Base-by-base conservation (phyloP, 1,139 yeast species). In the Debaryomycetaceae sp. region DNA sequence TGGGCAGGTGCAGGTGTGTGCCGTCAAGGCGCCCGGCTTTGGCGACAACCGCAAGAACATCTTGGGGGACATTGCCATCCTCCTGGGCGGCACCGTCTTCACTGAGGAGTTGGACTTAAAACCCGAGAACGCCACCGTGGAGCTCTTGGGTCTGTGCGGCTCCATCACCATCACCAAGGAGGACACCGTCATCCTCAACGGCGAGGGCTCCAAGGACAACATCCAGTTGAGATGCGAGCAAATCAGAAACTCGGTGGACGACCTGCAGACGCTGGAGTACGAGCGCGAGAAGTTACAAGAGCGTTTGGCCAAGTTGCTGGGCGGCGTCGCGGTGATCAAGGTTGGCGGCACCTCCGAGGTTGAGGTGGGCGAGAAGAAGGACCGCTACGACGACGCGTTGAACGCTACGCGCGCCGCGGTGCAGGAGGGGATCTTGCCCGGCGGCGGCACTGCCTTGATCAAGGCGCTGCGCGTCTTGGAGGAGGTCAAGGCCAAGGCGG, bases 391-490 rank as follows among this genome's bases (percentile, higher is more conserved):
- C 52, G 99, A 91, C 70, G 98, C 99, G 30, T 77, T 91, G 57
- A 91, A 93, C 61, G 98, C 99, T 38, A 93, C 98, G 37, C 88
- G 98, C 71, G 98, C 99, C 47, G 99, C 99, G 43, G 98, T 91
- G 43, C 95, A 91, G 68, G 98, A 91, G 66, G 99, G 99, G 71
- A 91, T 93, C 56, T 76, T 91, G 49, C 98, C 98, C 59, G 99
- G 99, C 71, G 99, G 98, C 63, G 99, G 99, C 71, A 91, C 97
- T 48, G 98, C 98, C 44, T 77, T 91, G 59, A 78, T 89, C 53
- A 91, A 91, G 78, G 98, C 98, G 28, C 79, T 95, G 35, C 77
- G 81, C 57, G 64, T 83, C 45, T 75, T 91, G 55, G 93, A 81
- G 48, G 75, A 66, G 26, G 81, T 91, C 42, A 75, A 81, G 65